These are phyloP conservation scores for Alternaria viburni DNA, from an alignment of 2,329 filamentous ascomycete genomes.

Conservation along the genomic window DNA sequence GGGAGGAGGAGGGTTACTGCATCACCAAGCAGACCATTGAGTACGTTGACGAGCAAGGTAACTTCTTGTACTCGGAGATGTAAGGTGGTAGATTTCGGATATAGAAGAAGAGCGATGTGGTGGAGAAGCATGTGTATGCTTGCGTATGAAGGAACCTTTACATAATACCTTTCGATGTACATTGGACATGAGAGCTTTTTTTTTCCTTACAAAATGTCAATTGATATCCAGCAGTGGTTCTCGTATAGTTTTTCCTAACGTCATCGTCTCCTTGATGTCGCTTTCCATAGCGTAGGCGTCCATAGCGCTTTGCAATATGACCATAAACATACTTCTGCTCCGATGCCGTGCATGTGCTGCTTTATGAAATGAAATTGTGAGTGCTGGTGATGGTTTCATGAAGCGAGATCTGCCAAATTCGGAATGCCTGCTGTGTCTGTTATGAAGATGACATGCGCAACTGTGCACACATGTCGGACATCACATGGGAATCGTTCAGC, in stretches of 20 bases:
- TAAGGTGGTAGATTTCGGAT: background rate
- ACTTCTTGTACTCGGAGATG: constrained; percentile 39
- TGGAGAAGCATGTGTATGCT: background rate
- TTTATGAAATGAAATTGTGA: background rate
- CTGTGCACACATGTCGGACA: background rate
- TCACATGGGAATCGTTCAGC: background rate
- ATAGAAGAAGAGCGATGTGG: background rate
- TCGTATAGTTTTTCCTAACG: background rate
- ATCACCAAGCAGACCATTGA: constrained; percentile 38
- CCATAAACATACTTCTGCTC: background rate
- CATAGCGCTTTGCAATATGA: background rate
- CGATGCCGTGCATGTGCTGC: background rate
- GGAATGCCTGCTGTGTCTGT: background rate
- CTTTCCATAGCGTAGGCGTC: background rate
- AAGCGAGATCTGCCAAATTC: background rate
- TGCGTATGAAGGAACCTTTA: constrained; percentile 7
- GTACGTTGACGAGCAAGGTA: constrained; percentile 43
- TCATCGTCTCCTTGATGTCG: constrained; percentile 1
- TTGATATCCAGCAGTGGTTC: constrained; percentile 10
- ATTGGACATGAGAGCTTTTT: constrained; percentile 10
- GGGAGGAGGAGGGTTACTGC: constrained; percentile 42
- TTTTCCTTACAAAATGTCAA: constrained; percentile 13
- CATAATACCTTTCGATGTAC: constrained; percentile 17
- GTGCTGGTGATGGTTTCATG: background rate
- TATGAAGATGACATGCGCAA: background rate